Base-by-base conservation (phyloP, 176 grass and related monocot species). In the Thalia dealbata region DNA sequence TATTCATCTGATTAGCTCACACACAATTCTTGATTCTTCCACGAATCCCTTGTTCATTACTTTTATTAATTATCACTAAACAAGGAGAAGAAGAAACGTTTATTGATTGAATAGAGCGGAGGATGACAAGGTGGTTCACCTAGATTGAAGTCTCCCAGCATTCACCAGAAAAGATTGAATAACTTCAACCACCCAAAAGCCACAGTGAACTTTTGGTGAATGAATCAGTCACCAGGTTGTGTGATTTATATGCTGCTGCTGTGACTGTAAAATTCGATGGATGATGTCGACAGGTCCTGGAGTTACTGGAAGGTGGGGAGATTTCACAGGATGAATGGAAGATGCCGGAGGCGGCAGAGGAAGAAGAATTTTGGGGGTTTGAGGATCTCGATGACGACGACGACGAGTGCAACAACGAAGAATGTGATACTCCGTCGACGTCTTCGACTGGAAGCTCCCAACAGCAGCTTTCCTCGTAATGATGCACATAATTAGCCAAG, bases 331-430 rank as follows among this genome's bases (percentile, higher is more conserved):
- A 75, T 48, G 21, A 29, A 63, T 75, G 73, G 73, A 61, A 64
- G 73, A 63, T 75, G 73, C 58, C 58, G 6, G 58, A 75, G 24
- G 73, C 62, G 38, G 45, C 27, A 21, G 58, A 75, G 1, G 73
- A 75, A 16, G 73, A 75, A 75, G 58, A 63, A 14, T 75, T 75
- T 41, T 75, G 58, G 73, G 73, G 58, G 21, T 75, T 75, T 19
- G 73, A 75, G 16, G 55, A 64, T 46, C 73, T 50, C 5, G 73
- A 75, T 22, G 72, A 74, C 0, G 73, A 75, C 14, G 46, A 51
- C 1, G 22, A 71, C 32, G 32, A 38, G 32, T 38, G 4, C 29
- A 42, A 51, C 29, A 32, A 70, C 11, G 43, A 70, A 22, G 38
- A 48, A 10, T 75, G 38, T 19, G 58, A 63, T 63, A 75, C 38